Evolutionary conservation across 202 grass and related monocot genomes (phyloP).

Genomic region (Panicum hallii): DNA sequence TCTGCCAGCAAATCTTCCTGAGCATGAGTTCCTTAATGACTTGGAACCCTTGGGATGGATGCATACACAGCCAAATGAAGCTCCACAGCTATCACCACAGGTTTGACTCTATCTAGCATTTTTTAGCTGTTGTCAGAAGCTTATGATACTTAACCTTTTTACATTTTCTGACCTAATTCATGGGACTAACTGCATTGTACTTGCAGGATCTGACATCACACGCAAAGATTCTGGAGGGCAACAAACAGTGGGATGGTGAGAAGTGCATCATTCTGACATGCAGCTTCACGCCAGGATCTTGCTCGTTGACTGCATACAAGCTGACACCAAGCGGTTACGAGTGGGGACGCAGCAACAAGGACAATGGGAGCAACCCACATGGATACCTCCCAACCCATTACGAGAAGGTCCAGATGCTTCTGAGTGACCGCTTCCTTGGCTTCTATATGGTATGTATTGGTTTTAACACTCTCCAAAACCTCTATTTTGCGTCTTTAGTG

Average conservation of each 20-base stretch:
- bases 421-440: conserved; percentile 93
- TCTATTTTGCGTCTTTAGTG: background rate
- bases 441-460: conserved; percentile 87
- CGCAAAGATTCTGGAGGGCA: conserved; percentile 85
- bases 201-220: conserved; percentile 90
- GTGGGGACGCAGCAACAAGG: conserved; percentile 96
- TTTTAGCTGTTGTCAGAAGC: background rate
- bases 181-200: conserved; percentile 29
- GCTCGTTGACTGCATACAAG: conserved; percentile 96
- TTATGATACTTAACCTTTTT: background rate
- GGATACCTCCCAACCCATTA: conserved; percentile 96
- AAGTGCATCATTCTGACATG: conserved; percentile 98
- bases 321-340: conserved; percentile 92
- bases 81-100: conserved; percentile 96
- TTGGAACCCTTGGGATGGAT: conserved; percentile 95
- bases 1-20: conserved; percentile 85
- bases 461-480: background rate
- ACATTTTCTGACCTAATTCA: background rate
- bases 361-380: conserved; percentile 97
- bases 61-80: conserved; percentile 98
- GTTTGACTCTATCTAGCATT: conserved; percentile 43
- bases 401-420: conserved; percentile 99
- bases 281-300: conserved; percentile 96
- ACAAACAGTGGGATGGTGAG: conserved; percentile 98
- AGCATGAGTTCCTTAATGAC: conserved; percentile 96